A percentile compares a stretch with the other conserved stretches of the same genome.
These are phyloP conservation scores for Paramecium bursaria DNA, from an alignment of 73 alveolate genomes.

Conservation along the genomic window DNA sequence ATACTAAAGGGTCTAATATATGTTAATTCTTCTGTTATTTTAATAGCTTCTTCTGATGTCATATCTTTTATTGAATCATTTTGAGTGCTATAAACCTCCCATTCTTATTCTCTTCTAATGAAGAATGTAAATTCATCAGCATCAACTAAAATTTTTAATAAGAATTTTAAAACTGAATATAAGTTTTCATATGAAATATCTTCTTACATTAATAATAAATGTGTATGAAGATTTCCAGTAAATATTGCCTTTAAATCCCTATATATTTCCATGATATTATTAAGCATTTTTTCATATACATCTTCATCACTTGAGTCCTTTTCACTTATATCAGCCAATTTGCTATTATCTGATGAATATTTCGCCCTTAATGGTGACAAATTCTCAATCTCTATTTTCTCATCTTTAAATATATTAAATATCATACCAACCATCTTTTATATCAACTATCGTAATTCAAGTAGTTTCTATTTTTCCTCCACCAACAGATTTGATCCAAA, in stretches of 20 bases:
- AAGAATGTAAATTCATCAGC: conserved; percentile 61
- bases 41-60: conserved; percentile 40
- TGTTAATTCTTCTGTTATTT: conserved; percentile 25
- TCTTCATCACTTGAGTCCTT: conserved; percentile 61
- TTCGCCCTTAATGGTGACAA: conserved; percentile 45
- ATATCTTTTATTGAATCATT: conserved; percentile 58
- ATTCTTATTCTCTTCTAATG: conserved; percentile 39
- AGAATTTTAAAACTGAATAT: conserved; percentile 31
- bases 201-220: conserved; percentile 40
- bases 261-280: background rate
- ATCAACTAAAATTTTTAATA: conserved; percentile 31
- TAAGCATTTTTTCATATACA: conserved; percentile 29
- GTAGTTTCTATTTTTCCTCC: conserved; percentile 32
- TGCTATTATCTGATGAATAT: conserved; percentile 46
- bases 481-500: conserved; percentile 5
- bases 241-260: conserved; percentile 41
- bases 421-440: background rate
- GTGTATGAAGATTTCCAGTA: conserved; percentile 53
- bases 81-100: conserved; percentile 33
- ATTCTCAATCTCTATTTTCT: conserved; percentile 33
- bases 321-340: conserved; percentile 59
- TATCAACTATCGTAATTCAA: background rate
- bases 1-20: conserved; percentile 49
- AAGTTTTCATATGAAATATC: conserved; percentile 59
- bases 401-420: conserved; percentile 3